Conservation (phyloP, 768 basidiomycete genomes). For the Infundibulicybe gibba region DNA sequence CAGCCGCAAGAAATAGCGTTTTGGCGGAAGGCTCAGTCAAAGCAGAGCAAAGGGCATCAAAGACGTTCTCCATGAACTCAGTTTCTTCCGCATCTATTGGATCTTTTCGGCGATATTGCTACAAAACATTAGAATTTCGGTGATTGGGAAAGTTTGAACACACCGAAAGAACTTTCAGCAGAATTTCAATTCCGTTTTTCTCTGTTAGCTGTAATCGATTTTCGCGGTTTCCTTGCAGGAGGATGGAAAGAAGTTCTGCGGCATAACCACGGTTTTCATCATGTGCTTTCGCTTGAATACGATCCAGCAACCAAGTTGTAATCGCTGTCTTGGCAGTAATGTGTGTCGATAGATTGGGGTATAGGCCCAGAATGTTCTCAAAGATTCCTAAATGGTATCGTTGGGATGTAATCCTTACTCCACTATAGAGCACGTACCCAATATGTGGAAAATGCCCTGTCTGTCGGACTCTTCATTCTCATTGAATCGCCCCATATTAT, state of each 20-base stretch:
- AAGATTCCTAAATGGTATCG: conserved; percentile 61
- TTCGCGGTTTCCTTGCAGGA: conserved; percentile 69
- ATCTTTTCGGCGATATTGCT: conserved; percentile 88
- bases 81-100: conserved; percentile 86
- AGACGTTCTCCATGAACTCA: conserved; percentile 98
- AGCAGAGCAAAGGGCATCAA: conserved; percentile 85
- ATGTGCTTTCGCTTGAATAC: conserved; percentile 68
- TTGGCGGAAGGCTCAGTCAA: conserved; percentile 80
- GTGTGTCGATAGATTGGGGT: conserved; percentile 66
- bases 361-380: conserved; percentile 88
- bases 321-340: conserved; percentile 76
- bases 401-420: conserved; percentile 2
- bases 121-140: conserved; percentile 3
- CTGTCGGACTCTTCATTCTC: conserved; percentile 88
- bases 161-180: conserved; percentile 80
- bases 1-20: conserved; percentile 76
- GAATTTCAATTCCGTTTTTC: conserved; percentile 72
- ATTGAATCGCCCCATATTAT: conserved; percentile 85
- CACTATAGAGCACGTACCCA: conserved; percentile 44
- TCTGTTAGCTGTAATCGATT: conserved; percentile 71
- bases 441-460: conserved; percentile 89
- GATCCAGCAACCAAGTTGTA: conserved; percentile 73
- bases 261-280: conserved; percentile 94
- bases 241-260: conserved; percentile 88
- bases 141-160: conserved; percentile 23